Conservation (phyloP, 1,284 basidiomycete species). For the Microbotryum saponariae region DNA sequence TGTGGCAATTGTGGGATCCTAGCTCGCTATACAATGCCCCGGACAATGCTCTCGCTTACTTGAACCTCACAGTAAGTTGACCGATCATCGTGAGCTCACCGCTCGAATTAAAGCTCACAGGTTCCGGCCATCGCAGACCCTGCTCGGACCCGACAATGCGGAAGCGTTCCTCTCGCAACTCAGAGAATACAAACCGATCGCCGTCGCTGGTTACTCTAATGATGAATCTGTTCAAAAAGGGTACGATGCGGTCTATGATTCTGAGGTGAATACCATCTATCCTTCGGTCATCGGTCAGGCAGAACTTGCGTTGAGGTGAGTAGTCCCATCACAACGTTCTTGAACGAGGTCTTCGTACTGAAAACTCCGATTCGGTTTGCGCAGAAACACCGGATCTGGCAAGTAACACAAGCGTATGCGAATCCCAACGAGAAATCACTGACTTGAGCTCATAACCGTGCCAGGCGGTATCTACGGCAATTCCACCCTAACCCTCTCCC, state of each 20-base stretch:
- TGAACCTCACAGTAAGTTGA: slow-evolving; percentile 47
- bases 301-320: slow-evolving; percentile 53
- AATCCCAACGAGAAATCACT: too few species aligned
- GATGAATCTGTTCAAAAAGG: slow-evolving; percentile 16
- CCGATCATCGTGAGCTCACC: too few species aligned
- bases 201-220: slow-evolving; percentile 34
- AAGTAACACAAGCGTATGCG: not conserved
- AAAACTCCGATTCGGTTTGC: not conserved
- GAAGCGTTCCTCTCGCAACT: slow-evolving; percentile 37
- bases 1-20: slow-evolving; percentile 32
- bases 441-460: too few species aligned
- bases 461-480: slow-evolving; percentile 34
- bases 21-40: slow-evolving; percentile 54
- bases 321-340: too few species aligned
- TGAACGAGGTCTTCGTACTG: not conserved
- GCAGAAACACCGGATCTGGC: slow-evolving; percentile 46
- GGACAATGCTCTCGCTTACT: slow-evolving; percentile 60
- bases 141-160: slow-evolving; percentile 44
- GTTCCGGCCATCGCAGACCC: slow-evolving; percentile 28
- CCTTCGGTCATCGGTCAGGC: slow-evolving; percentile 49
- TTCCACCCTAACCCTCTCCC: slow-evolving; percentile 42
- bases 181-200: slow-evolving; percentile 41
- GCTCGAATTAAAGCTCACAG: not conserved
- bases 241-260: slow-evolving; percentile 26
- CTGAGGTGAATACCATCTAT: slow-evolving; percentile 27